Evolutionary conservation across 352 stramenopile species (phyloP).

Genomic region (Phytophthora uliginosa): DNA sequence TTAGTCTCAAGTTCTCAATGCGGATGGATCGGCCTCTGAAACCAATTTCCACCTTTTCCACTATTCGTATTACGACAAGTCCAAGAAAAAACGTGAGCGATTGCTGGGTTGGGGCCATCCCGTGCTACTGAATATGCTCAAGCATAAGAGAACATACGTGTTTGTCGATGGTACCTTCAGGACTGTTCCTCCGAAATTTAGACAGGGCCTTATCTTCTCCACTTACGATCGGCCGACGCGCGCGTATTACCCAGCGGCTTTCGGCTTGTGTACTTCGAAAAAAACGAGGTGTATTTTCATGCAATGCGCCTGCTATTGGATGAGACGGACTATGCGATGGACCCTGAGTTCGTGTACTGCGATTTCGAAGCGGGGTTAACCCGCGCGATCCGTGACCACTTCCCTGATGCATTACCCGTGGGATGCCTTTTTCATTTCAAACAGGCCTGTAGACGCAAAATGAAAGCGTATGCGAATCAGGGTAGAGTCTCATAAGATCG

Average conservation of each 20-base stretch:
- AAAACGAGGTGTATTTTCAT: neutral
- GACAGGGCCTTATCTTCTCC: conserved; percentile 8
- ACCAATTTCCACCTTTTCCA: neutral
- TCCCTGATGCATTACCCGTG: neutral
- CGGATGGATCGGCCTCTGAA: neutral
- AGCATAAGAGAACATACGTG: conserved; percentile 9
- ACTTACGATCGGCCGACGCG: conserved; percentile 1
- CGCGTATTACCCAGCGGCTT: neutral
- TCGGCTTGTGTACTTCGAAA: conserved; percentile 5
- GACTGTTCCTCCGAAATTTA: neutral
- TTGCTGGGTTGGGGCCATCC: conserved; percentile 10
- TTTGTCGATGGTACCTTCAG: conserved; percentile 17
- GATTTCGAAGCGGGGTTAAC: conserved; percentile 15
- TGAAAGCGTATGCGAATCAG: neutral
- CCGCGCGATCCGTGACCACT: neutral
- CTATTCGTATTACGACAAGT: neutral
- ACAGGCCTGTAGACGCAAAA: neutral
- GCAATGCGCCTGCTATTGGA: neutral
- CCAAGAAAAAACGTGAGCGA: neutral
- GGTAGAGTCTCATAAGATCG: neutral
- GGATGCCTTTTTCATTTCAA: neutral
- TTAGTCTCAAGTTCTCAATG: neutral
- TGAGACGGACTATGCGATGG: conserved; percentile 1
- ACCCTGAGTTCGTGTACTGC: conserved; percentile 13
- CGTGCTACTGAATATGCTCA: neutral